Evolutionary conservation across 176 grass and related monocot species (phyloP), one percentile per base, ranked within the genome.

Genomic region (Chrysopogon serrulatus): DNA sequence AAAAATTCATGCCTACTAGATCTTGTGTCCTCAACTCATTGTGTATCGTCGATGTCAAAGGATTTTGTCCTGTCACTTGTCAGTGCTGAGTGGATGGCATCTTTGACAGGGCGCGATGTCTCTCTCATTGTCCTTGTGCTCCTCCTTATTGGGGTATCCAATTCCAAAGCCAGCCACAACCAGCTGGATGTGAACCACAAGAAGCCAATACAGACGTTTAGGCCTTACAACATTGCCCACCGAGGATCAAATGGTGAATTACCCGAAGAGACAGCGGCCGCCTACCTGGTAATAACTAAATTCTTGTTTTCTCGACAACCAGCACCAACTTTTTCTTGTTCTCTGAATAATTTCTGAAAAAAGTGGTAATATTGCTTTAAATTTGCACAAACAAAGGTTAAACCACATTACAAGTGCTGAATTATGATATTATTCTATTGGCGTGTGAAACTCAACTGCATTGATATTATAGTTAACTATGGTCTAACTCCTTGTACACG

Each of bases 151-250:
- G 69, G 69, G 34, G 65, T 44, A 77, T 86, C 87, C 44, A 30
- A 64, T 71, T 87, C 62, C 61, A 28, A 60, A 24, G 39, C 68
- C 41, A 48, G 2, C 2, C 59, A 32, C 6, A 32, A 59, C 53
- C 83, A 76, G 61, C 62, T 79, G 64, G 66, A 92, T 68, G 75
- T 65, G 16, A 87, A 71, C 23, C 34, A 64, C 31, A 90, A 89
- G 87, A 87, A 85, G 67, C 82, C 78, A 45, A 44, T 90, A 32
- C 91, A 90, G 79, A 90, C 77, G 41, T 93, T 79, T 74, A 84
- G 91, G 39, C 91, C 88, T 27, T 90, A 83, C 78, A 90, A 93
- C 70, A 82, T 93, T 57, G 91, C 91, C 82, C 91, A 90, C 69
- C 79, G 91, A 44, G 91, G 88, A 14, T 90, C 88, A 24, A 82